These are phyloP conservation scores for Sequoiadendron giganteum DNA, from an alignment of 75 land plant species.

Conservation along the genomic window DNA sequence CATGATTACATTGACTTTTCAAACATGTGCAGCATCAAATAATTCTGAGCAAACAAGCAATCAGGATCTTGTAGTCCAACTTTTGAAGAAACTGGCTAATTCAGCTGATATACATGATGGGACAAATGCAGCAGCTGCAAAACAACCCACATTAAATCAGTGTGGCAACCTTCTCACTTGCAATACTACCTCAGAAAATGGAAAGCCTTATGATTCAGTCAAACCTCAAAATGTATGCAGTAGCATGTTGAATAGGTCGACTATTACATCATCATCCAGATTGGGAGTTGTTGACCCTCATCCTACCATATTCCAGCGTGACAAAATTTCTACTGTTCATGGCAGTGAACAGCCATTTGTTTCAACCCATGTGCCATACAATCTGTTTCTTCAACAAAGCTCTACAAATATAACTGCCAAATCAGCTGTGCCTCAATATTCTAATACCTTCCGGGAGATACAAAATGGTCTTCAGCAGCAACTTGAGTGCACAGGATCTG, in stretches of 20 bases:
- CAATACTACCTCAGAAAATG: conserved; percentile 1
- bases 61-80: conserved; percentile 54
- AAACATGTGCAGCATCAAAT: conserved; percentile 39
- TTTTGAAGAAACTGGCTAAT: conserved; percentile 42
- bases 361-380: not conserved
- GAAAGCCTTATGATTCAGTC: not conserved
- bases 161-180: not conserved
- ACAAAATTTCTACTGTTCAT: not conserved
- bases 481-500: not conserved
- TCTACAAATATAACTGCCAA: not conserved
- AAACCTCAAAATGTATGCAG: not conserved
- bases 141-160: conserved; percentile 20
- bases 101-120: conserved; percentile 18
- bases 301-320: not conserved
- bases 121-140: conserved; percentile 18
- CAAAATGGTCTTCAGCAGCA: not conserved
- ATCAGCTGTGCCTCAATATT: conserved; percentile 1
- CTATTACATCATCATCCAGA: not conserved
- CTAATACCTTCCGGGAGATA: not conserved
- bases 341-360: conserved; percentile 2
- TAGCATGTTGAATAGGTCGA: not conserved
- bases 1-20: not conserved
- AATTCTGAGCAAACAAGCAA: conserved; percentile 34
- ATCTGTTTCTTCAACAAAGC: not conserved
- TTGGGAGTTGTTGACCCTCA: not conserved